phyloP scores from a whole-genome alignment of 805 yeast genomes.

The Lipomyces kockii region DNA sequence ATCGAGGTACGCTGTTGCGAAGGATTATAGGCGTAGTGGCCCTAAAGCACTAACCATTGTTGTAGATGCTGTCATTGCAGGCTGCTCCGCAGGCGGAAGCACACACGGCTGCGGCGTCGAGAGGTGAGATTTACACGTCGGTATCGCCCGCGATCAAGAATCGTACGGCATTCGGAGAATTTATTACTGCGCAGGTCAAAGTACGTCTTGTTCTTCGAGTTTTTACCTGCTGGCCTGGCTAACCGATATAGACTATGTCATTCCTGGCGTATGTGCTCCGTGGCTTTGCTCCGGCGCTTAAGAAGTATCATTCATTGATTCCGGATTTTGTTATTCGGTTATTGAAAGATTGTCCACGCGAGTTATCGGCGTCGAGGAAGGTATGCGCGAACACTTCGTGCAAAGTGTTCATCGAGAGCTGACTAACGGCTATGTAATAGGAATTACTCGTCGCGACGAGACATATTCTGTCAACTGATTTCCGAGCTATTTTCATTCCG shows the following conservation, averaged over 20 bases:
- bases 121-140: constrained; percentile 65
- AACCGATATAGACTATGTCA: constrained; percentile 65
- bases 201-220: constrained; percentile 2
- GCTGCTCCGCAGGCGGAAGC: constrained; percentile 80
- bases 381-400: not conserved
- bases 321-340: constrained; percentile 87
- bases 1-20: constrained; percentile 50
- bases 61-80: constrained; percentile 64
- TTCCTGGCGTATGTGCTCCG: constrained; percentile 91
- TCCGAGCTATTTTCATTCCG: constrained; percentile 78
- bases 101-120: constrained; percentile 59
- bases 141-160: constrained; percentile 77
- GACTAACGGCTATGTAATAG: not conserved
- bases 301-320: constrained; percentile 61
- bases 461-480: constrained; percentile 91
- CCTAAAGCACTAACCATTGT: not conserved
- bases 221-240: not conserved
- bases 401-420: not conserved
- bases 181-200: constrained; percentile 89
- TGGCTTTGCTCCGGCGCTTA: constrained; percentile 72
- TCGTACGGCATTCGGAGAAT: constrained; percentile 81
- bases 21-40: not conserved
- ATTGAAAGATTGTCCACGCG: constrained; percentile 94
- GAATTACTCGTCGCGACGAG: constrained; percentile 92
- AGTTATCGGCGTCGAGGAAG: constrained; percentile 85